Evolutionary conservation across 75 land plant species (phyloP).

Genomic region (Pinus tabuliformis): DNA sequence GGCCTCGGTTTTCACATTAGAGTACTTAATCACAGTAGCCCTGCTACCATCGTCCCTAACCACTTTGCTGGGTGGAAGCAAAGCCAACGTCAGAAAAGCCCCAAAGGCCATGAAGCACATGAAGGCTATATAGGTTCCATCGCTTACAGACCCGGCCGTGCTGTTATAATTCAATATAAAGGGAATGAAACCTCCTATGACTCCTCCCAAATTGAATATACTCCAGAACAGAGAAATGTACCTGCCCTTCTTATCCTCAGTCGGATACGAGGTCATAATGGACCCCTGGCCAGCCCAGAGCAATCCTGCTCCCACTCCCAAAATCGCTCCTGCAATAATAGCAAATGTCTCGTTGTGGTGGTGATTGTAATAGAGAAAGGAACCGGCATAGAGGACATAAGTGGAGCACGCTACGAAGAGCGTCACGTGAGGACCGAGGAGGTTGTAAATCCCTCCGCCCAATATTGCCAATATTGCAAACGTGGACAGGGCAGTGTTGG

Average conservation of each 20-base stretch:
- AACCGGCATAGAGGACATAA: conserved; percentile 45
- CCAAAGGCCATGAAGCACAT: conserved; percentile 64
- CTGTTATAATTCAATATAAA: conserved; percentile 67
- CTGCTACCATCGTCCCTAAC: no score
- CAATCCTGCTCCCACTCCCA: conserved; percentile 40
- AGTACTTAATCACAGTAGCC: no score
- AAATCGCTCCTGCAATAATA: conserved; percentile 24
- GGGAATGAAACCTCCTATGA: conserved; percentile 82
- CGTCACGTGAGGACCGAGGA: conserved; percentile 39
- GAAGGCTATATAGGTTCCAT: conserved; percentile 82
- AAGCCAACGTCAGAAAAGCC: no score
- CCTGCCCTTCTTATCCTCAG: conserved; percentile 49
- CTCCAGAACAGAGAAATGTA: conserved; percentile 92
- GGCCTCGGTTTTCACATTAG: conserved; percentile 27
- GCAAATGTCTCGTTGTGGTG: conserved; percentile 20
- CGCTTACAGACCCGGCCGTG: conserved; percentile 38
- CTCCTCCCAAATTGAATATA: conserved; percentile 86
- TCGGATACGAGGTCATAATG: conserved; percentile 48
- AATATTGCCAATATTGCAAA: conserved; percentile 36
- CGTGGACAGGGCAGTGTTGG: conserved; percentile 36
- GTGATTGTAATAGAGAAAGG: conserved; percentile 45
- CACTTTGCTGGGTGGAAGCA: no score
- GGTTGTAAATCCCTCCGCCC: conserved; percentile 41
- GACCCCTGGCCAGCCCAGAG: conserved; percentile 46
- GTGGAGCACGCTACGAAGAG: conserved; percentile 62